Evolutionary conservation across 129 eudicot genomes (phyloP).

Genomic region (Solidago caesia): DNA sequence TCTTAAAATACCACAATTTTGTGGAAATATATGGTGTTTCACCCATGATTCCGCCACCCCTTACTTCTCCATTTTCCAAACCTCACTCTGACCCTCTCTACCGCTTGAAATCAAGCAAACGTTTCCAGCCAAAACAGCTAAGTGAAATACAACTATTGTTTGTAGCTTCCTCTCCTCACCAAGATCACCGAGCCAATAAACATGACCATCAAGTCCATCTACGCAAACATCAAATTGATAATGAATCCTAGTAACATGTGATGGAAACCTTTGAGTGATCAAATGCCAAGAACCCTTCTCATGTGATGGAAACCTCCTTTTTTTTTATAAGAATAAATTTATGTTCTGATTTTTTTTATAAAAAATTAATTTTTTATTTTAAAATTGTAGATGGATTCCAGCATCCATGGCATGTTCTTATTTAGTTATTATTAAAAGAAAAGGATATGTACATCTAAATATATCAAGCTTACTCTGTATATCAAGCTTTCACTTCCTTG

Average conservation of each 20-base stretch:
- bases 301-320: no score
- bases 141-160: not conserved
- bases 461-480: no score
- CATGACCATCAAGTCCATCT: slow-evolving; percentile 4
- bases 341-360: no score
- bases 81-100: not conserved
- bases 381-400: no score
- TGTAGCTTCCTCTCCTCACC: not conserved
- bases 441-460: no score
- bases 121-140: not conserved
- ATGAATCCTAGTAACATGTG: not conserved
- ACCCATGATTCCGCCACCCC: slow-evolving; percentile 20
- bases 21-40: not conserved
- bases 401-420: no score
- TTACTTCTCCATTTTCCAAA: slow-evolving; percentile 1
- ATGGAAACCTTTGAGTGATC: not conserved
- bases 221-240: not conserved
- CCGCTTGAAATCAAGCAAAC: not conserved
- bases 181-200: slow-evolving; percentile 5
- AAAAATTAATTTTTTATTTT: no score
- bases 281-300: not conserved
- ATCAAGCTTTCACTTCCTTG: no score
- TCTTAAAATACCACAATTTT: not conserved
- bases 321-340: no score
- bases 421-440: no score